These are phyloP conservation scores for Boletus coccyginus DNA, from an alignment of 768 basidiomycete genomes.

Conservation along the genomic window DNA sequence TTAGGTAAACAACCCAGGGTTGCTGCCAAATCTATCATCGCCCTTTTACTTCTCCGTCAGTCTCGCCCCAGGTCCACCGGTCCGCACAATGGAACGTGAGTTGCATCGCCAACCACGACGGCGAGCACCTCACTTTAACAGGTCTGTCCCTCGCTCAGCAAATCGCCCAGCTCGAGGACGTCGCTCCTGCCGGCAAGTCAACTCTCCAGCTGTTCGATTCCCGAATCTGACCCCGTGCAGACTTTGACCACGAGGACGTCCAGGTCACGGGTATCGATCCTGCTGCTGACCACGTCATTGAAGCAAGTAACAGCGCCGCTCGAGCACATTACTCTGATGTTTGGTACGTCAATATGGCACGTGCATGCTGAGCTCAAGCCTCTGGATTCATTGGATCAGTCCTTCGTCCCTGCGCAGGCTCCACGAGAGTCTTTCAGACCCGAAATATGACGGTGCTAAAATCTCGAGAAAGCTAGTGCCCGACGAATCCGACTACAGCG, in stretches of 20 bases:
- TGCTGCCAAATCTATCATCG: conserved; percentile 1
- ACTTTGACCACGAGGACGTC: conserved; percentile 73
- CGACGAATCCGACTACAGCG: conserved; percentile 30
- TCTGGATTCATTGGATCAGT: conserved; percentile 35
- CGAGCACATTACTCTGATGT: conserved; percentile 85
- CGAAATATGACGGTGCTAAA: conserved; percentile 74
- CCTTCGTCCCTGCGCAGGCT: conserved; percentile 66
- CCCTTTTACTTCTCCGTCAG: not conserved
- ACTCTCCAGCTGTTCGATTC: conserved; percentile 1
- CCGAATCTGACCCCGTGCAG: conserved; percentile 34
- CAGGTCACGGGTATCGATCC: conserved; percentile 44
- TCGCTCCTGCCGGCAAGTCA: conserved; percentile 63
- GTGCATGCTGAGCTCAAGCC: not conserved
- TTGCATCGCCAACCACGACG: not conserved
- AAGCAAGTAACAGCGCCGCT: conserved; percentile 34
- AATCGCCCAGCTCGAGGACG: conserved; percentile 73
- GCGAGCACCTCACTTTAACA: conserved; percentile 14
- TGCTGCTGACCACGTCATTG: conserved; percentile 32
- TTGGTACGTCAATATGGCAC: conserved; percentile 50
- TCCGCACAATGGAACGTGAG: conserved; percentile 29
- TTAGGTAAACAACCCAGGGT: conserved; percentile 30
- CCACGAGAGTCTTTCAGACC: conserved; percentile 64
- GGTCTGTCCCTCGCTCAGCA: conserved; percentile 73
- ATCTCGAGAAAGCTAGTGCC: conserved; percentile 59
- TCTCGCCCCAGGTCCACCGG: not conserved